Evolutionary conservation across 371 early-diverging fungal species (phyloP), one percentile per base, ranked within the genome.

Genomic region (Syncephalastrum racemosum): DNA sequence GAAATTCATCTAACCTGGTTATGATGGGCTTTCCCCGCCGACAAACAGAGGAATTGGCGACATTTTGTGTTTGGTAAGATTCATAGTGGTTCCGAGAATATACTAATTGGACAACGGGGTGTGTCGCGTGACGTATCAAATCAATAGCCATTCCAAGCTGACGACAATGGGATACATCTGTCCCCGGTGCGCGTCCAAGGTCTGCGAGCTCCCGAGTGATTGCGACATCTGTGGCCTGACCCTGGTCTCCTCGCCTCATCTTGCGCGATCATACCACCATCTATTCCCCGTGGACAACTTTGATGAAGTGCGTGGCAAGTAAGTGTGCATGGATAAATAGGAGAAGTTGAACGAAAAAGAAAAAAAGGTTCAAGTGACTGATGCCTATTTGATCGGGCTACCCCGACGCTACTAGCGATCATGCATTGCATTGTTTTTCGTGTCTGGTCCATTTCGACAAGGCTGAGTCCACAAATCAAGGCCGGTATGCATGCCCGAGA

Each of bases 191-290:
- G 60, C 66, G 20, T 77, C 93, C 16, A 90, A 88, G 50, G 80
- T 96, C 6, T 97, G 97, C 58, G 85, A 92, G 40, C 65, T 98
- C 39, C 98, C 97, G 1, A 89, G 90, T 22, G 95, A 96, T 52
- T 98, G 98, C 64, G 90, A 91, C 51, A 82, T 97, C n/a, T 98
- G 97, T 68, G 86, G 84, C 0, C 76, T 98, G 56, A 90, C 94
- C 0, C 67, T 98, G 27, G 93, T 97, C 1, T 92, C 96, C 7
- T 89, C 90, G 31, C 96, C 97, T 15, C 89, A 94, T 70, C 64
- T 98, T 52, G 97, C 97, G 4, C 63, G 97, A 51, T 93, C 94
- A n/a, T 96, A 96, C 66, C 97, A 95, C 60, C 96, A 97, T 56
- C 76, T 98, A 51, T 97, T 97, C 65, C 97, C 98, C 4, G 87